Base-by-base conservation (phyloP, 768 basidiomycete genomes). In the Podaxis sp. region DNA sequence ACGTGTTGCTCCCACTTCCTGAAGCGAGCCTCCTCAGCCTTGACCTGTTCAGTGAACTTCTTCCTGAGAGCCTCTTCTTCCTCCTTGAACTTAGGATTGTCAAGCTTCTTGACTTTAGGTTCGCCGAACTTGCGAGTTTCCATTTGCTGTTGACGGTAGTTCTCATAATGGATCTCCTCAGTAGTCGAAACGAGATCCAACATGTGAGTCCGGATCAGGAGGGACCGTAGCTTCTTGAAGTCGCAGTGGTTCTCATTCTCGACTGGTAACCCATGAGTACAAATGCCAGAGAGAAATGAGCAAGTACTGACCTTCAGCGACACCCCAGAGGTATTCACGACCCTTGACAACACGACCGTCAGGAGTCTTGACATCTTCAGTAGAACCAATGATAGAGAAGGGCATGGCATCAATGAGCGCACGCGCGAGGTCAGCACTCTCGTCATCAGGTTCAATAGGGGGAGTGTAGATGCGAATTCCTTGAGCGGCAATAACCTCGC, bases 21-120 rank as follows among this genome's bases (percentile, higher is more conserved):
- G 85, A 99, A 99, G 65, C 97, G 84, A 12, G 92, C 85, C 74
- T 99, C 97, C 81, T 99, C 97, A 62, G 93, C 83, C 82, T 99
- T 99, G 84, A 99, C 97, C 80, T 99, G 97, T 77, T 99, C 97
- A 33, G 97, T 99, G 79, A 99, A 99, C 65, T 95, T 87, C 83
- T 96, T 98, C 72, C 96, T 84, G 65, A 99, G 86, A 63, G 88
- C 84, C 77, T 99, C 97, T 76, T 99, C 96, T 79, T 99, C 97
- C 76, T 99, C 97, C 82, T 96, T 96, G 88, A 96, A 99, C 78
- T 99, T 99, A 69, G 97, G 96, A 77, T 99, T 99, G 79, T 99
- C 96, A 68, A 93, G 83, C 81, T 98, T 98, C 86, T 94, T 96
- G 71, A 96, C 93, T 80, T 98, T 98, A 68, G 95, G 89, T 76